A percentile compares a stretch with the other conserved stretches of the same genome.
phyloP scores from a whole-genome alignment of 1,284 basidiomycete genomes.

The Apiotrichum domesticum region DNA sequence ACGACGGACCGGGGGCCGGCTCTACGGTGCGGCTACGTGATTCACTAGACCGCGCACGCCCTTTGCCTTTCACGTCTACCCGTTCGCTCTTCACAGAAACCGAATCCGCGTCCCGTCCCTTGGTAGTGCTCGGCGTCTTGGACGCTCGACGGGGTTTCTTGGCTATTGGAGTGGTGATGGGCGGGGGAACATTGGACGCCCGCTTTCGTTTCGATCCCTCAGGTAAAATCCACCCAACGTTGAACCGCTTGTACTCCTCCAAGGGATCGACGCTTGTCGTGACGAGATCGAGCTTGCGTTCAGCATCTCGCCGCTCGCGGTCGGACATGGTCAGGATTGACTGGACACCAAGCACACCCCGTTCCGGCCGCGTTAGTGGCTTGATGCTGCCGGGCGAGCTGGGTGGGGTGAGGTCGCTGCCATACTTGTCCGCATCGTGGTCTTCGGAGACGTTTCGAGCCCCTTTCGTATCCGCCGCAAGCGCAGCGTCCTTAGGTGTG shows the following conservation, averaged over 20 bases:
- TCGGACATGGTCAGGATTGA: constrained; percentile 41
- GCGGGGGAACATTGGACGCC: constrained; percentile 37
- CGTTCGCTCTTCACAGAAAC: background rate
- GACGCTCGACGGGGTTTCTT: constrained; percentile 4
- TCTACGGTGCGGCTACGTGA: constrained; percentile 19
- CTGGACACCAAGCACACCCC: constrained; percentile 38
- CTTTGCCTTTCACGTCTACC: background rate
- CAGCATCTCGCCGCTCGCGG: constrained; percentile 40
- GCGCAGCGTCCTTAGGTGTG: too few relatives aligned
- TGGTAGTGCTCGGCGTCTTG: background rate
- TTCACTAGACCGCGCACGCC: background rate
- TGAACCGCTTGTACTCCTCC: constrained; percentile 74
- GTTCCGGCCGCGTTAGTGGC: constrained; percentile 17
- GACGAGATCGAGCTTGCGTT: constrained; percentile 37
- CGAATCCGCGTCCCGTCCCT: background rate
- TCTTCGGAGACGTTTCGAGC: background rate
- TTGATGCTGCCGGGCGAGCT: constrained; percentile 8
- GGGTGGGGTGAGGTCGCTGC: background rate
- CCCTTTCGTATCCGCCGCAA: too few relatives aligned
- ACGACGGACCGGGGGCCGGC: background rate
- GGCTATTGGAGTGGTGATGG: background rate
- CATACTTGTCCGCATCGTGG: background rate
- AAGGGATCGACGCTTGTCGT: constrained; percentile 65
- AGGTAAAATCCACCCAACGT: constrained; percentile 83
- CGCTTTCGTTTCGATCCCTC: constrained; percentile 60